phyloP scores from a whole-genome alignment of 495 filamentous ascomycete genomes.

The Monascus purpureus region DNA sequence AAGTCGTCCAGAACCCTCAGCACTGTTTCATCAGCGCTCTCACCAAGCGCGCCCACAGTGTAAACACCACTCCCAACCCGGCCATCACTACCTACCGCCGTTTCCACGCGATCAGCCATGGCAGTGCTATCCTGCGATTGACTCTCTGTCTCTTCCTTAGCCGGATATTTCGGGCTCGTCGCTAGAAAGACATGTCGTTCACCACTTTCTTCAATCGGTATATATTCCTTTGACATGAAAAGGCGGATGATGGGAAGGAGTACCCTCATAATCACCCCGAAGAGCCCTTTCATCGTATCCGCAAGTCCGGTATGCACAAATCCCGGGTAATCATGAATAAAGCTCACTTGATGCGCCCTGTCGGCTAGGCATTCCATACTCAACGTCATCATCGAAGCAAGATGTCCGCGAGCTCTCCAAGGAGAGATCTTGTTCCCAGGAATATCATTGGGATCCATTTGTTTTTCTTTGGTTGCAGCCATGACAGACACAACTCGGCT shows the following conservation, averaged over 20 bases:
- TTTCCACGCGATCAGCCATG: too few relatives aligned
- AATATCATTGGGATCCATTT: slow-evolving; percentile 34
- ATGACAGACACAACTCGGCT: slow-evolving; percentile 47
- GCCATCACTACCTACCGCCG: not conserved
- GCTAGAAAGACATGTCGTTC: not conserved
- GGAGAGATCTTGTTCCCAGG: slow-evolving; percentile 11
- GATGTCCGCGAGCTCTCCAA: slow-evolving; percentile 22
- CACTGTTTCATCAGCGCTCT: not conserved
- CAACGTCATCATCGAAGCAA: slow-evolving; percentile 34
- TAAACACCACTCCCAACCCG: not conserved
- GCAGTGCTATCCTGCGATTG: too few relatives aligned
- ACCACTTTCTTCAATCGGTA: not conserved
- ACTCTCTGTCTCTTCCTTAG: too few relatives aligned
- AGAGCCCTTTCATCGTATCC: slow-evolving; percentile 6
- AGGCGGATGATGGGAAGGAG: not conserved
- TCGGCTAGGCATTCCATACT: slow-evolving; percentile 33
- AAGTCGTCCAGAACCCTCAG: not conserved
- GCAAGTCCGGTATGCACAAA: slow-evolving; percentile 28
- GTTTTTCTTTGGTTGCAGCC: slow-evolving; percentile 38
- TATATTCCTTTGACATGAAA: not conserved
- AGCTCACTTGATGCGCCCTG: slow-evolving; percentile 37
- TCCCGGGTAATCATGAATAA: slow-evolving; percentile 45
- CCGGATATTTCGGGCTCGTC: too few relatives aligned
- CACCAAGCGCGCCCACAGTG: not conserved
- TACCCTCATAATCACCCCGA: not conserved